Percentiles rank a stretch among this genome's conserved stretches.
Evolutionary conservation across 352 stramenopile species (phyloP).

Genomic region (Thalassiosira hispida): DNA sequence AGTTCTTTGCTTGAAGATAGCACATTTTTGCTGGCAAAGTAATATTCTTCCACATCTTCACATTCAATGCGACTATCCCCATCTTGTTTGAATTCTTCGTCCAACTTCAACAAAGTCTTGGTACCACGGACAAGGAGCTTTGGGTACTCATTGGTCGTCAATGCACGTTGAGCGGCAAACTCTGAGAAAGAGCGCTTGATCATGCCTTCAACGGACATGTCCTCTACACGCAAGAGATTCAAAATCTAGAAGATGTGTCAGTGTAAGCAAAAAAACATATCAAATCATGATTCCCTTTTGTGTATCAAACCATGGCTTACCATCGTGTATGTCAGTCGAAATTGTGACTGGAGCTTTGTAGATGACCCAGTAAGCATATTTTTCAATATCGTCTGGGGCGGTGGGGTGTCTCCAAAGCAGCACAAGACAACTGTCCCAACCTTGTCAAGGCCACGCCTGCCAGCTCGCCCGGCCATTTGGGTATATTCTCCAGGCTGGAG

Average conservation of each 20-base stretch:
- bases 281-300: too few relatives aligned
- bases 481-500: conserved; percentile 81
- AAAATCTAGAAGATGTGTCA: too few relatives aligned
- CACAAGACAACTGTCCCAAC: conserved; percentile 95
- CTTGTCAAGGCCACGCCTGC: conserved; percentile 95
- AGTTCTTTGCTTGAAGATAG: conserved; percentile 62
- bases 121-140: conserved; percentile 71
- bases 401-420: conserved; percentile 80
- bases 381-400: conserved; percentile 85
- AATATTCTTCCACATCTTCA: conserved; percentile 82
- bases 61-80: conserved; percentile 59
- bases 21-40: conserved; percentile 52
- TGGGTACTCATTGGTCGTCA: conserved; percentile 81
- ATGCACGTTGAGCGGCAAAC: conserved; percentile 91
- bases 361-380: conserved; percentile 95
- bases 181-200: conserved; percentile 97
- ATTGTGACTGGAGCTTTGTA: conserved; percentile 95
- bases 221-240: conserved; percentile 92
- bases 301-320: too few relatives aligned
- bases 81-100: conserved; percentile 82
- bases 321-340: conserved; percentile 99
- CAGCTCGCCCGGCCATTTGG: conserved; percentile 98
- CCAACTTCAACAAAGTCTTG: conserved; percentile 85
- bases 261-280: too few relatives aligned
- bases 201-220: conserved; percentile 91